phyloP scores from a whole-genome alignment of 345 rosid genomes.

The Balakata baccata region DNA sequence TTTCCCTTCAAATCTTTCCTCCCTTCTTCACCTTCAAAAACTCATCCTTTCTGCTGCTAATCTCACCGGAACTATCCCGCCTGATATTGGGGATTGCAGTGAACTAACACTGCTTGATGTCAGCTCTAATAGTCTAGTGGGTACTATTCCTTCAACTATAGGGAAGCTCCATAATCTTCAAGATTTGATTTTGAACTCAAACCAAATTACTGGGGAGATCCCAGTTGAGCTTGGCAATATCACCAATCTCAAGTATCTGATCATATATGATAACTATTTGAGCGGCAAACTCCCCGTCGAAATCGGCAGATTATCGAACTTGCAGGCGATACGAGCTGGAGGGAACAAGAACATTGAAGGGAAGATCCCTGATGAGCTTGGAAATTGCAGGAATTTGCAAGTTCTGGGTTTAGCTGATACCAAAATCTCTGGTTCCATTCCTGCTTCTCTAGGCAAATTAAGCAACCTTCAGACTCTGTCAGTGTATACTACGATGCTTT shows the following conservation, averaged over 20 bases:
- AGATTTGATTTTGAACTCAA: constrained; percentile 62
- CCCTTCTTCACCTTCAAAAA: constrained; percentile 45
- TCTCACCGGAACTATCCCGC: constrained; percentile 63
- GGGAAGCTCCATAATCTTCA: constrained; percentile 53
- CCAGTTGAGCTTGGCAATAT: constrained; percentile 59
- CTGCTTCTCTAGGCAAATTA: constrained; percentile 67
- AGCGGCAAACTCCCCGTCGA: constrained; percentile 63
- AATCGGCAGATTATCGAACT: constrained; percentile 55
- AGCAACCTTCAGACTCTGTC: constrained; percentile 65
- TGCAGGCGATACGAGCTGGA: constrained; percentile 70
- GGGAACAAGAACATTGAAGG: constrained; percentile 78
- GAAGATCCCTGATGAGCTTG: constrained; percentile 69
- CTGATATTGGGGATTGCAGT: constrained; percentile 47
- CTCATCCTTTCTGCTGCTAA: constrained; percentile 64
- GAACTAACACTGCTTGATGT: constrained; percentile 52
- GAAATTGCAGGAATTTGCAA: constrained; percentile 67
- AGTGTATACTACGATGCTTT: constrained; percentile 63
- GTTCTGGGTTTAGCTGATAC: constrained; percentile 83
- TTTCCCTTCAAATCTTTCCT: constrained; percentile 55
- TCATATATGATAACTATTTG: constrained; percentile 62
- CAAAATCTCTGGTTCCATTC: constrained; percentile 62
- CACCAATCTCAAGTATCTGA: constrained; percentile 42
- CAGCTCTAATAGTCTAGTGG: constrained; percentile 58
- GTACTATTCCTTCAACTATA: constrained; percentile 58
- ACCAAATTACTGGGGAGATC: constrained; percentile 72